Percentiles rank a stretch among this genome's conserved stretches.
Conservation (phyloP, 495 filamentous ascomycete genomes). For the Letharia lupina region DNA sequence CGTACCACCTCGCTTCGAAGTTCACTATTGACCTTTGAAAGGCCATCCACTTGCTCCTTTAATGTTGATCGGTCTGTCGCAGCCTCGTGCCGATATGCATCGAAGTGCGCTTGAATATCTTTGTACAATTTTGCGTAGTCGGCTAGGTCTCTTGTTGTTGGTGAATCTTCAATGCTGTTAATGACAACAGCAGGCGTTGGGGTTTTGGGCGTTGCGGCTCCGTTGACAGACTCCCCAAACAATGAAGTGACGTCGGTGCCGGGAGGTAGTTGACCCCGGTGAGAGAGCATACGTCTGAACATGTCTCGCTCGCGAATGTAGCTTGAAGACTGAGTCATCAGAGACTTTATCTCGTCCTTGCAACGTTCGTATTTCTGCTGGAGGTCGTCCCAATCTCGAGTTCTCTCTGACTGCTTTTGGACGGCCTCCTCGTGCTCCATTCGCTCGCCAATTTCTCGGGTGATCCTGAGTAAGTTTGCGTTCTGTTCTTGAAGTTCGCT, state of each 20-base stretch:
- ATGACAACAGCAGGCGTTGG: slow-evolving; percentile 30
- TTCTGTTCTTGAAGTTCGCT: slow-evolving; percentile 86
- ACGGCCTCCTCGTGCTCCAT: slow-evolving; percentile 87
- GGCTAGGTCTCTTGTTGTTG: slow-evolving; percentile 38
- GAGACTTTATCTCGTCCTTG: slow-evolving; percentile 66
- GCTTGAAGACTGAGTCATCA: slow-evolving; percentile 74
- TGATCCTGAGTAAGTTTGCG: slow-evolving; percentile 66
- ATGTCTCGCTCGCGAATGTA: slow-evolving; percentile 94
- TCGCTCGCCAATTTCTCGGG: slow-evolving; percentile 71
- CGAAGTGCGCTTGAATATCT: slow-evolving; percentile 83
- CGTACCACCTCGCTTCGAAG: slow-evolving; percentile 72
- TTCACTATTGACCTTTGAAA: slow-evolving; percentile 71
- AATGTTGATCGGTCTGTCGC: slow-evolving; percentile 67
- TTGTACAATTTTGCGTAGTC: slow-evolving; percentile 64
- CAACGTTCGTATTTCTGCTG: slow-evolving; percentile 52
- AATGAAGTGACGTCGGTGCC: slow-evolving; percentile 26
- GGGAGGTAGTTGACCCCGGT: slow-evolving; percentile 51
- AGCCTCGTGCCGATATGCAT: slow-evolving; percentile 80
- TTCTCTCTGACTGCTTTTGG: slow-evolving; percentile 56
- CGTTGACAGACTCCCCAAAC: slow-evolving; percentile 24
- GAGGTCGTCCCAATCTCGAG: slow-evolving; percentile 64
- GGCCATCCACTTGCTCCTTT: slow-evolving; percentile 75
- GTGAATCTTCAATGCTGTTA: slow-evolving; percentile 38
- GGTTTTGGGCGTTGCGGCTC: slow-evolving; percentile 36
- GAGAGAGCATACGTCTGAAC: slow-evolving; percentile 85